phyloP scores from a whole-genome alignment of 179 eudicot species.

The Drosera spatulata region DNA sequence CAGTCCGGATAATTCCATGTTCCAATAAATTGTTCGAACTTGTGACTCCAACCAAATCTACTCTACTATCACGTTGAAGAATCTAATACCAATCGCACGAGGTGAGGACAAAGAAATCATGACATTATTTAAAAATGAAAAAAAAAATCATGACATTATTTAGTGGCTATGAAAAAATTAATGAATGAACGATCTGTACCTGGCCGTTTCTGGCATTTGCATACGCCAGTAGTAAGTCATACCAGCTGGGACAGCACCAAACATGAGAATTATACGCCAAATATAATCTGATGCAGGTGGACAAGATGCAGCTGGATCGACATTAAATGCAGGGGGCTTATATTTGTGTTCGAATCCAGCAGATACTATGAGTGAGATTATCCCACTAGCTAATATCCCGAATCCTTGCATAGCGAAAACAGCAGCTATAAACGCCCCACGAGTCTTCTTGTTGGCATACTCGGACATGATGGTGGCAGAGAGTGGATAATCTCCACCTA shows the following conservation, averaged over 20 bases:
- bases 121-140: too few relatives aligned
- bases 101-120: too few relatives aligned
- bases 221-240: slow-evolving; percentile 43
- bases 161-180: too few relatives aligned
- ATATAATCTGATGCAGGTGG: slow-evolving; percentile 22
- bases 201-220: slow-evolving; percentile 55
- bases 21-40: too few relatives aligned
- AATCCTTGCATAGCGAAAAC: slow-evolving; percentile 57
- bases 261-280: slow-evolving; percentile 38
- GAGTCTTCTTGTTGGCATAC: slow-evolving; percentile 27
- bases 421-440: slow-evolving; percentile 23
- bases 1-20: too few relatives aligned
- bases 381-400: slow-evolving; percentile 31
- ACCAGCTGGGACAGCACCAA: slow-evolving; percentile 36
- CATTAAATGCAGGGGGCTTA: slow-evolving; percentile 16
- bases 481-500: slow-evolving; percentile 50
- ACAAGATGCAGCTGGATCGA: slow-evolving; percentile 5
- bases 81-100: too few relatives aligned
- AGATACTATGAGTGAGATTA: slow-evolving; percentile 21
- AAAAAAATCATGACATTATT: too few relatives aligned
- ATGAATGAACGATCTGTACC: slow-evolving; percentile 13
- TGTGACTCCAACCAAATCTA: too few relatives aligned
- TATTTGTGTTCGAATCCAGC: slow-evolving; percentile 13
- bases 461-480: slow-evolving; percentile 54
- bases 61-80: too few relatives aligned